Percentiles rank a stretch among this genome's conserved stretches.
Evolutionary conservation across 2,329 filamentous ascomycete species (phyloP).

Genomic region (Cladosporium oxysporum): DNA sequence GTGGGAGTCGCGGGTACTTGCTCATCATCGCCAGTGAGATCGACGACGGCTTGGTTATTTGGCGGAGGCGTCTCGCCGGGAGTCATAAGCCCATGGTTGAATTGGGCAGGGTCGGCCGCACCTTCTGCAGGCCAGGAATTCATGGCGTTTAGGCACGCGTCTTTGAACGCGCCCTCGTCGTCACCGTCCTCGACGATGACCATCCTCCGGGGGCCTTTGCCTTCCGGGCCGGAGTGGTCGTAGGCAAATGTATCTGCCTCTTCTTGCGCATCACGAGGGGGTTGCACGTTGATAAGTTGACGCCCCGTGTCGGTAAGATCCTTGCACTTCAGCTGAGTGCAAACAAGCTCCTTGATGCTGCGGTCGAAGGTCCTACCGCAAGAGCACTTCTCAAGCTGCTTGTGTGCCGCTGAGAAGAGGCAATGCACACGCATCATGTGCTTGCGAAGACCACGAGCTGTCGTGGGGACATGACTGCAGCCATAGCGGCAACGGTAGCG

Average conservation of each 20-base stretch:
- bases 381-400: background rate
- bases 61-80: background rate
- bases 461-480: background rate
- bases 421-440: constrained; percentile 16
- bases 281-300: background rate
- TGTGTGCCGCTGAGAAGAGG: constrained; percentile 6
- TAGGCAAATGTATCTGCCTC: constrained; percentile 18
- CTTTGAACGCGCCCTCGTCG: background rate
- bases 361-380: background rate
- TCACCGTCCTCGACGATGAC: constrained; percentile 5
- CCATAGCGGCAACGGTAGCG: constrained; percentile 18
- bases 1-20: background rate
- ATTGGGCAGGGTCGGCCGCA: background rate
- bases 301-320: background rate
- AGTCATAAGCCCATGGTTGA: background rate
- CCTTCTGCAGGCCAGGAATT: background rate
- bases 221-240: background rate
- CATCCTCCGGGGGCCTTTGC: background rate
- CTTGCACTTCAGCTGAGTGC: background rate
- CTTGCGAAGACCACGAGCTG: background rate
- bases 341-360: background rate
- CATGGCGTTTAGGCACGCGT: background rate
- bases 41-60: background rate
- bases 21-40: background rate
- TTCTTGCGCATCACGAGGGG: constrained; percentile 10